These are phyloP conservation scores for Symbiodinium natans DNA, from an alignment of 73 alveolate species.

Conservation along the genomic window DNA sequence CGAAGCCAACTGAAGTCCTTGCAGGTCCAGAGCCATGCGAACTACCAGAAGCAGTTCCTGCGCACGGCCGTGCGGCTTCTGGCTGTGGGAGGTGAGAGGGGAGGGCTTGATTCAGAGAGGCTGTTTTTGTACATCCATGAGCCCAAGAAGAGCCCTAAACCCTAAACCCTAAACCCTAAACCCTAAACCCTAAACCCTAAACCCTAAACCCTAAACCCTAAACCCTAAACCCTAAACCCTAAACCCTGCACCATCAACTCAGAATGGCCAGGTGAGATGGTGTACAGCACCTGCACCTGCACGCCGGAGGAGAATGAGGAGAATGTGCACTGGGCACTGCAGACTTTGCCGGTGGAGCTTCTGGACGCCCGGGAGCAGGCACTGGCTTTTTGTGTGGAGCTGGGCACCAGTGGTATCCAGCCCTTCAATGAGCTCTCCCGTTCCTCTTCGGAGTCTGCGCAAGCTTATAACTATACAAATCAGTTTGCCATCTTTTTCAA, in stretches of 20 bases:
- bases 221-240: neutral
- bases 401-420: too few relatives aligned
- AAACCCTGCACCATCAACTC: neutral
- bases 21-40: slow-evolving; percentile 45
- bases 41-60: slow-evolving; percentile 64
- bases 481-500: too few relatives aligned
- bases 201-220: too few relatives aligned
- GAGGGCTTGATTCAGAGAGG: neutral
- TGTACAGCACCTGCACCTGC: slow-evolving; percentile 75
- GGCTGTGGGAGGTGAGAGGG: slow-evolving; percentile 1
- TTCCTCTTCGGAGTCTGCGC: too few relatives aligned
- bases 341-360: slow-evolving; percentile 15
- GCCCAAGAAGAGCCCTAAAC: too few relatives aligned
- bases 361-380: slow-evolving; percentile 55
- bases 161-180: too few relatives aligned
- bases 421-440: too few relatives aligned
- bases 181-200: too few relatives aligned
- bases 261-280: slow-evolving; percentile 29
- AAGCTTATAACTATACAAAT: too few relatives aligned
- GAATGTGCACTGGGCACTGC: slow-evolving; percentile 44
- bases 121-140: too few relatives aligned
- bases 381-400: too few relatives aligned
- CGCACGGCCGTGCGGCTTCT: slow-evolving; percentile 45
- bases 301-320: slow-evolving; percentile 87
- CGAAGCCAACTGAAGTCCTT: too few relatives aligned